Evolutionary conservation across 2,329 filamentous ascomycete genomes (phyloP), one percentile per base, ranked within the genome.

Genomic region (Pyrenophora graminea): DNA sequence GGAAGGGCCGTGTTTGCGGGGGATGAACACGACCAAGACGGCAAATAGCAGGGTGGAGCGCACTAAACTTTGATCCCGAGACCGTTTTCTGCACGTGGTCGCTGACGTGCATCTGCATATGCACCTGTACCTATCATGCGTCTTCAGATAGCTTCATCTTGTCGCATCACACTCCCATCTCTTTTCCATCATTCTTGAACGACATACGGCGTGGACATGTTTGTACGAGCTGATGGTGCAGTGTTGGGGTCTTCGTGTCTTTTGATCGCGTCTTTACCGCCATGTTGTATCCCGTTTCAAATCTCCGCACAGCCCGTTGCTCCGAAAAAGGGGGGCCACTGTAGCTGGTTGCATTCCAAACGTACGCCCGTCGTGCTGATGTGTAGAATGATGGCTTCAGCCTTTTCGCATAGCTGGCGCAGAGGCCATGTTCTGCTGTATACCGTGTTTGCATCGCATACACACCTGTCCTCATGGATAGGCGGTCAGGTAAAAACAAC

Each of bases 251-350:
- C 25, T 36, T 34, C 15, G 23, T 41, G 17, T 17, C 30, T 21
- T 27, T 34, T 44, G 39, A 33, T 25, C 12, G 25, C 18, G 23
- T 41, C 15, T 47, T 43, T 37, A 36, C 48, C 40, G 39, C 48
- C 34, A 39, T 36, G 30, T 39, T 47, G 36, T 33, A 30, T 44
- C 39, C 48, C 52, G 39, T 27, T 44, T 40, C 43, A 36, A 47
- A 51, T 51, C 32, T 55, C 52, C 52, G 48, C 44, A 44, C 32
- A 55, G 48, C 39, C 48, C 44, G 39, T 43, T 34, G 39, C 31
- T 45, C 45, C 45, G 39, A 37, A 42, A 53, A 53, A 45, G 50
- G 50, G 48, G 50, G 50, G 48, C 50, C 50, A 44, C 40, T 13
- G 45, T 53, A 39, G 45, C 45, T 40, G 19, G 21, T 40, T 42